Percentiles rank a stretch among this genome's conserved stretches.
These are phyloP conservation scores for Iberis pinnata DNA, from an alignment of 345 rosid genomes.

Conservation along the genomic window DNA sequence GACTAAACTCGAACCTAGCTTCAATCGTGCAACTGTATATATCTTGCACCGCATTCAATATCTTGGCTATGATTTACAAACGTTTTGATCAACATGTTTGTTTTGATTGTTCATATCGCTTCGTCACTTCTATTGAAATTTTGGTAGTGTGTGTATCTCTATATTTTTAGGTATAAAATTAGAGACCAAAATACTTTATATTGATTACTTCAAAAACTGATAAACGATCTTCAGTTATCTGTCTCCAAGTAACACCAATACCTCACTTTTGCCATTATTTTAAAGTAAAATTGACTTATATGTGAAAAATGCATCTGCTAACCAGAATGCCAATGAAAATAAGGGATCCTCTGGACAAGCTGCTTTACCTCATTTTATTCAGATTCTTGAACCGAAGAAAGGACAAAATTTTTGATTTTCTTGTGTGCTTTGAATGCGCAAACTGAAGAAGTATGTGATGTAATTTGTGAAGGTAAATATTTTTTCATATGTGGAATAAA, in stretches of 20 bases:
- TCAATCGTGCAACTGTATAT: constrained; percentile 35
- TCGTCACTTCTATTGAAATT: not conserved
- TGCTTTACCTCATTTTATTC: too few species aligned
- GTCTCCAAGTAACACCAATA: constrained; percentile 48
- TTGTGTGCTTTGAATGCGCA: too few species aligned
- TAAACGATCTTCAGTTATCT: constrained; percentile 60
- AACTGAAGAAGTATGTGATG: too few species aligned
- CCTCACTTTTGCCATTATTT: not conserved
- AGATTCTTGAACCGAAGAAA: too few species aligned
- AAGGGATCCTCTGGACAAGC: too few species aligned
- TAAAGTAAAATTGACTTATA: not conserved
- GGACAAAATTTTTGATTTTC: too few species aligned
- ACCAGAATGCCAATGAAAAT: too few species aligned
- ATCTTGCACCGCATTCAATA: constrained; percentile 76
- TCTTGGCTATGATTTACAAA: constrained; percentile 75
- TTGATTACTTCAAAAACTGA: constrained; percentile 50
- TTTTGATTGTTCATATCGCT: not conserved
- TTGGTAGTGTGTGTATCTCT: not conserved
- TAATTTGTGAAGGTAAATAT: too few species aligned
- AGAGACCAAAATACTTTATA: constrained; percentile 55
- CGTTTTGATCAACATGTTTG: constrained; percentile 52
- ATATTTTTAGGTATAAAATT: not conserved
- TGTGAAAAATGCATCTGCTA: too few species aligned
- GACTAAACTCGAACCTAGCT: constrained; percentile 32
- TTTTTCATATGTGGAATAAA: too few species aligned